phyloP scores from a whole-genome alignment of 495 filamentous ascomycete species.

The Cercophora newfieldiana region DNA sequence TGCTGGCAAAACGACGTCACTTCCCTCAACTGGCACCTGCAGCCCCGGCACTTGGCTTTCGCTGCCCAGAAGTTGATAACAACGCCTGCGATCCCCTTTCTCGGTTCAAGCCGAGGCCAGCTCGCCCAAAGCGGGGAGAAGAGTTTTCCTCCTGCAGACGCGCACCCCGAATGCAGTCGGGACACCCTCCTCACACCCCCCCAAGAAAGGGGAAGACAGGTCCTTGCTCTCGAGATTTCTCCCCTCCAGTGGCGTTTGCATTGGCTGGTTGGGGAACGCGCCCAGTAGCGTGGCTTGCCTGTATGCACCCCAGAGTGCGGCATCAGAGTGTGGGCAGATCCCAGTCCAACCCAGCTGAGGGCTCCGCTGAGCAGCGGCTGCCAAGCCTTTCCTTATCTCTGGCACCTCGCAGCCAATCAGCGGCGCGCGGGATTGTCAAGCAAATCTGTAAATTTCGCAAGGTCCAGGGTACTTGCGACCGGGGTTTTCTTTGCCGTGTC shows the following conservation, averaged over 20 bases:
- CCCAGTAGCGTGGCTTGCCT: not conserved
- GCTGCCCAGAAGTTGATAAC: not conserved
- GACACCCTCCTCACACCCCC: not conserved
- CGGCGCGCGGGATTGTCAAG: constrained; percentile 23
- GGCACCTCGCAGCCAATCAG: constrained; percentile 23
- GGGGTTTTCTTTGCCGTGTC: not conserved
- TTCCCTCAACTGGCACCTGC: not conserved
- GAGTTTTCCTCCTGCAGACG: constrained; percentile 1
- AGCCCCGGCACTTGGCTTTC: not conserved
- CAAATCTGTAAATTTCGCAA: constrained; percentile 24
- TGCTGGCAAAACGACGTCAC: not conserved
- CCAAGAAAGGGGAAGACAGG: not conserved
- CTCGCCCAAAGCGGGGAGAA: not conserved
- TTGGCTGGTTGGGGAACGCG: not conserved
- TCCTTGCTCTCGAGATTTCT: not conserved
- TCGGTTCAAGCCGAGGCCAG: not conserved
- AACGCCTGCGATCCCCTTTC: not conserved
- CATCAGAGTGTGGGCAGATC: constrained; percentile 6
- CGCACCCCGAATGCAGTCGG: not conserved
- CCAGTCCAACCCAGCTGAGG: constrained; percentile 9
- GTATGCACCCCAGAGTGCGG: constrained; percentile 8
- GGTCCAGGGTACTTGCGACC: not conserved
- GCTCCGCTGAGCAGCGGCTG: constrained; percentile 5
- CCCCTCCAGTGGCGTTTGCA: constrained; percentile 1
- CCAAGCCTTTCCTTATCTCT: constrained; percentile 37